Conservation (phyloP, 192 early-diverging fungal genomes). For the Coemansia brasiliensis region DNA sequence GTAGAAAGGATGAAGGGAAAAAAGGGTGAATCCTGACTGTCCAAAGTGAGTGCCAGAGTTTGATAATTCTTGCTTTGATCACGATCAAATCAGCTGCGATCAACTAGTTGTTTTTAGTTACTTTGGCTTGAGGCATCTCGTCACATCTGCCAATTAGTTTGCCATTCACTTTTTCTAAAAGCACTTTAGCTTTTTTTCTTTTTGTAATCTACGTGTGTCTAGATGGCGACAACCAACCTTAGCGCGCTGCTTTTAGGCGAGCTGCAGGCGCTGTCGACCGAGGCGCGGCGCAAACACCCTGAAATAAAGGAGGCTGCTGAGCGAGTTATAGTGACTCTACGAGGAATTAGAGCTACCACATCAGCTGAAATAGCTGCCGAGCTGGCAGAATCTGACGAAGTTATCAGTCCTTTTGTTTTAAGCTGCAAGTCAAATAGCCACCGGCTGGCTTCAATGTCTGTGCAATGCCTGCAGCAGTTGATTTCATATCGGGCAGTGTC, state of each 20-base stretch:
- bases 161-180: not conserved
- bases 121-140: not conserved
- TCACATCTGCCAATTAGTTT: too few species aligned
- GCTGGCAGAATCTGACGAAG: conserved; percentile 71
- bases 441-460: conserved; percentile 76
- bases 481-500: conserved; percentile 39
- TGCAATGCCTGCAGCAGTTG: conserved; percentile 75
- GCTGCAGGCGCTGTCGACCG: conserved; percentile 79
- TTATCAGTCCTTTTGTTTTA: conserved; percentile 80
- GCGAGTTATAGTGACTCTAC: conserved; percentile 58
- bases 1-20: conserved; percentile 4
- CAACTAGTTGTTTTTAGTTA: not conserved
- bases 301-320: conserved; percentile 89
- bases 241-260: conserved; percentile 66
- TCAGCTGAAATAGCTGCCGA: conserved; percentile 59
- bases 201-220: conserved; percentile 8
- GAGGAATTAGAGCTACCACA: conserved; percentile 44
- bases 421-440: conserved; percentile 83
- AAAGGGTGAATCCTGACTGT: conserved; percentile 1
- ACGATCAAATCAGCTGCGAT: conserved; percentile 2
- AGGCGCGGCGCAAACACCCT: conserved; percentile 85
- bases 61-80: not conserved
- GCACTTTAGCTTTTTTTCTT: not conserved
- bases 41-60: not conserved
- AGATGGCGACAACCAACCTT: conserved; percentile 45